Conservation (phyloP, 1,284 basidiomycete genomes). For the Sphaerobolus stellatus region DNA sequence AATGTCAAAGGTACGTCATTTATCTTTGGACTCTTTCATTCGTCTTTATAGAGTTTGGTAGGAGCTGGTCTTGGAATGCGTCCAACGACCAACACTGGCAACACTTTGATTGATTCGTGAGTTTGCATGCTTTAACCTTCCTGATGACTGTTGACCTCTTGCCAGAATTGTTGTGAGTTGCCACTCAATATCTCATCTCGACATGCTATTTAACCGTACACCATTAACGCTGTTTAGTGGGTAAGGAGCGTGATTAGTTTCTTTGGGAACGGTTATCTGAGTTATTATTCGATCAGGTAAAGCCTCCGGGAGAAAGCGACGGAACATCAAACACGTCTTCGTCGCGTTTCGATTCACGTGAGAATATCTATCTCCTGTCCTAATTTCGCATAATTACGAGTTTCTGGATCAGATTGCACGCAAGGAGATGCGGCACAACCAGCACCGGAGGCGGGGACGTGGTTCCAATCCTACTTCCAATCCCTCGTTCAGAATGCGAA, state of each 20-base stretch:
- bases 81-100: conserved; percentile 57
- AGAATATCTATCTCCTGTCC: neutral
- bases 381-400: neutral
- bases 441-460: conserved; percentile 61
- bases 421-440: conserved; percentile 53
- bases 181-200: too few relatives aligned
- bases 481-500: conserved; percentile 52
- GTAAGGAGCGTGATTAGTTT: too few relatives aligned
- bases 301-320: conserved; percentile 68
- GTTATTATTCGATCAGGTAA: conserved; percentile 53
- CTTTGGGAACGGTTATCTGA: too few relatives aligned
- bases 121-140: too few relatives aligned
- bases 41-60: neutral
- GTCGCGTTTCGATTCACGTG: conserved; percentile 53
- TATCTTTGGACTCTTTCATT: neutral
- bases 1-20: conserved; percentile 46
- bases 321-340: conserved; percentile 60
- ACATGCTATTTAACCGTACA: too few relatives aligned
- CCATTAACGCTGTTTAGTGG: too few relatives aligned
- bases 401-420: conserved; percentile 13
- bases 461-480: conserved; percentile 65
- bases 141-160: too few relatives aligned
- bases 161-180: too few relatives aligned
- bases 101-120: conserved; percentile 46
- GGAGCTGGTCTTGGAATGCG: conserved; percentile 58